Conservation (phyloP, 176 grass and related monocot genomes). For the Rhynchospora pubera region DNA sequence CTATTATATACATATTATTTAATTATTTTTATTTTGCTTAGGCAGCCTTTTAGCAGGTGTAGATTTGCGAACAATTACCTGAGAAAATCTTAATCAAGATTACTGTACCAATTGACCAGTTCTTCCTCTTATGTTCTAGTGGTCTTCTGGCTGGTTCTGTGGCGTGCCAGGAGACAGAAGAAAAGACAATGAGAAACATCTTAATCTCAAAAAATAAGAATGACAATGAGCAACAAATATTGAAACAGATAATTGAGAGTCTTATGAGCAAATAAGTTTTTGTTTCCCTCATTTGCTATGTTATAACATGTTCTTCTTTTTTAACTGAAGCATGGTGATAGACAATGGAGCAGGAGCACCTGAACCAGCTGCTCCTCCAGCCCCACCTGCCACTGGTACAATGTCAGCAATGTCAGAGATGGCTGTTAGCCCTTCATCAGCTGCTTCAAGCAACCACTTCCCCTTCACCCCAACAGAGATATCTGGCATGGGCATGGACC, state of each 20-base stretch:
- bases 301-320: not conserved
- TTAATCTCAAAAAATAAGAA: not conserved
- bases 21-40: not conserved
- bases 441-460: conserved; percentile 81
- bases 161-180: not conserved
- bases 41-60: not conserved
- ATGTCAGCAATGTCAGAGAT: conserved; percentile 79
- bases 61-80: not conserved
- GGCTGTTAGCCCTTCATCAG: conserved; percentile 84
- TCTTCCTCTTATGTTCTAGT: not conserved
- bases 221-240: too few relatives aligned
- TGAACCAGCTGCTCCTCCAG: conserved; percentile 24
- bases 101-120: not conserved
- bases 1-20: too few relatives aligned
- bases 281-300: not conserved
- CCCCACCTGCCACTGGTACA: conserved; percentile 31
- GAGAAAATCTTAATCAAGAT: not conserved
- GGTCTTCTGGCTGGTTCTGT: not conserved
- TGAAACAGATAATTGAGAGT: not conserved
- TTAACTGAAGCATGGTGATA: conserved; percentile 55
- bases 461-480: conserved; percentile 82
- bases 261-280: not conserved
- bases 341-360: conserved; percentile 29
- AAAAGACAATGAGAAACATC: not conserved
- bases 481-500: conserved; percentile 75